A percentile compares a stretch with the other conserved stretches of the same genome.
Conservation (phyloP, 306 rosid genomes). For the Cucumis melo region DNA sequence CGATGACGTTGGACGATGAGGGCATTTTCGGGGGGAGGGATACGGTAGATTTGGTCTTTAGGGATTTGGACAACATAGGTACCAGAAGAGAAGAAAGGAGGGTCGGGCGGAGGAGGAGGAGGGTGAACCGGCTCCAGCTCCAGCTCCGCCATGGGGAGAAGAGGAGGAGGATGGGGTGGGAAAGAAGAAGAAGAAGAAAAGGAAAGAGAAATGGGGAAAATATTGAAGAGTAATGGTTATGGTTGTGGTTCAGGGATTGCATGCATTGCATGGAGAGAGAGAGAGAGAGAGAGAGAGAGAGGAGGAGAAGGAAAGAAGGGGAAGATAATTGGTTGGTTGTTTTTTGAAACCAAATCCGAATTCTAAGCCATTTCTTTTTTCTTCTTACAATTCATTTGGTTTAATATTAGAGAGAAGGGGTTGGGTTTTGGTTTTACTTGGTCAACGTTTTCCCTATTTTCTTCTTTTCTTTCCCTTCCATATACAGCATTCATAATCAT, state of each 20-base stretch:
- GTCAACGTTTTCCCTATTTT: not conserved
- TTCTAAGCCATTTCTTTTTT: not conserved
- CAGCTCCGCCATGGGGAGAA: slow-evolving; percentile 64
- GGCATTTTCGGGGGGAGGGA: slow-evolving; percentile 42
- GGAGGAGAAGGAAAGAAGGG: not conserved
- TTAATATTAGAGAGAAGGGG: not conserved
- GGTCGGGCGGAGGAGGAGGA: not conserved
- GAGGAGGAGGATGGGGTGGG: slow-evolving; percentile 12
- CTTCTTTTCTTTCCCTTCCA: too few species aligned
- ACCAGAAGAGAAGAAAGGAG: not conserved
- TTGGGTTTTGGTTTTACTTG: not conserved
- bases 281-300: not conserved
- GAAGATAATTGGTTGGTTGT: not conserved
- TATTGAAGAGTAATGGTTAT: not conserved
- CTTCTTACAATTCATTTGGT: not conserved
- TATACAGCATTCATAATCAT: too few species aligned
- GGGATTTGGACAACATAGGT: slow-evolving; percentile 57
- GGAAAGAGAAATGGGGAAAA: not conserved
- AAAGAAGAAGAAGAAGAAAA: slow-evolving; percentile 21
- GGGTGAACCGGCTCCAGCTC: slow-evolving; percentile 38
- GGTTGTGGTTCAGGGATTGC: not conserved
- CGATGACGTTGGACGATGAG: slow-evolving; percentile 17
- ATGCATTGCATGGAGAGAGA: not conserved
- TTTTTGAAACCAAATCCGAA: not conserved
- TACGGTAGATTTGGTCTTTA: slow-evolving; percentile 52